These are phyloP conservation scores for Sophora flavescens DNA, from an alignment of 306 rosid species.

Conservation along the genomic window DNA sequence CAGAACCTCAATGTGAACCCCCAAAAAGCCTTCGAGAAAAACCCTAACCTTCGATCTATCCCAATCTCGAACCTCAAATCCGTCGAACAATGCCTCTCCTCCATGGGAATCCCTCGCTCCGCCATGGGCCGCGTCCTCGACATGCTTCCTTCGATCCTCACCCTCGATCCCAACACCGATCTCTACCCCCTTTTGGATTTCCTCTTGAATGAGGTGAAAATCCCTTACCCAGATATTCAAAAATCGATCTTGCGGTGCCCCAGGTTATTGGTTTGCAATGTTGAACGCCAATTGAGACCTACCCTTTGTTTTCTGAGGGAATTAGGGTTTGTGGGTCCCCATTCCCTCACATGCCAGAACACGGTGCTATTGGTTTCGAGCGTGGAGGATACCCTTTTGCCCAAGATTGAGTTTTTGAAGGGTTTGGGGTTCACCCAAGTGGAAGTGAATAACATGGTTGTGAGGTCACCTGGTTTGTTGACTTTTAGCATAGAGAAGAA, in stretches of 20 bases:
- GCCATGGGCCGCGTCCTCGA: constrained; percentile 79
- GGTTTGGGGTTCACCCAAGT: constrained; percentile 50
- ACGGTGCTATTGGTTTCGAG: constrained; percentile 48
- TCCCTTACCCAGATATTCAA: constrained; percentile 67
- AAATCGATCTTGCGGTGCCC: constrained; percentile 75
- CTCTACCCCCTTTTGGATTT: constrained; percentile 87
- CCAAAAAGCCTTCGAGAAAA: constrained; percentile 65
- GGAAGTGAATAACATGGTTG: constrained; percentile 69
- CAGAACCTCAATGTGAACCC: constrained; percentile 64
- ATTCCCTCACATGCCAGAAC: constrained; percentile 49
- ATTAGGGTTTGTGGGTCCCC: constrained; percentile 49
- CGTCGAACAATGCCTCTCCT: constrained; percentile 67
- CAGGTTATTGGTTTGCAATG: constrained; percentile 63
- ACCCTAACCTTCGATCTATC: constrained; percentile 68
- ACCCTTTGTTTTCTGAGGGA: constrained; percentile 33
- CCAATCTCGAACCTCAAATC: constrained; percentile 66
- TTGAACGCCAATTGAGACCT: constrained; percentile 61
- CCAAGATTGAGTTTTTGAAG: constrained; percentile 52
- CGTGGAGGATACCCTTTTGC: constrained; percentile 53
- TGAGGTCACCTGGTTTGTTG: constrained; percentile 82
- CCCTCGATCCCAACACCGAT: constrained; percentile 65
- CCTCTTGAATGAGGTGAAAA: constrained; percentile 68
- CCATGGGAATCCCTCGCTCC: constrained; percentile 70
- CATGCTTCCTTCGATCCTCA: constrained; percentile 78
- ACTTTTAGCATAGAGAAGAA: constrained; percentile 63